Evolutionary conservation across 1,139 yeast genomes (phyloP), one percentile per base, ranked within the genome.

Genomic region (Hemisphaericaspora xylanilytica): DNA sequence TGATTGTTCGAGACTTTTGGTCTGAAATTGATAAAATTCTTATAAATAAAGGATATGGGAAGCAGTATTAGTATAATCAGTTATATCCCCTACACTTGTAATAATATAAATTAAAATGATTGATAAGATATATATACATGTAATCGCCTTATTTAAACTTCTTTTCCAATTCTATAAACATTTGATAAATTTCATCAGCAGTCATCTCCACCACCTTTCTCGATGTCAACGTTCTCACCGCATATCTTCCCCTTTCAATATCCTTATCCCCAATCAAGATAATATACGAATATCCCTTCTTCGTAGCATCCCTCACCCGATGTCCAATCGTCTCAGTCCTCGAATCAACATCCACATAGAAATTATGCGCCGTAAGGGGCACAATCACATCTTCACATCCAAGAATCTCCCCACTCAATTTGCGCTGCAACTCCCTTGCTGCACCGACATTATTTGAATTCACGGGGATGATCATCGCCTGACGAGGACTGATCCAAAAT

Each of bases 401-500:
- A 6, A 61, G 40, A 30, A 73, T 57, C 24, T 70, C 75, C 11
- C 89, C 87, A 36, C 80, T 75, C 28, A 83, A 61, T 37, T 56
- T 43, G 9, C 56, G 51, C 25, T 73, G 78, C 3, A 81, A 58
- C 15, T 68, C 60, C 35, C 70, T 62, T 1, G 95, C 92, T 42
- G 75, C 69, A 14, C 59, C 73, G 9, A 53, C 53, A 55, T 85
- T 88, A 5, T 68, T 55, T 5, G 70, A 74, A 39, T 84, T 82
- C 4, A 92, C 84, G 2, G 98, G 97, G 5, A 94, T 74, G 3
- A 92, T 75, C 32, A 85, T 71, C 0, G 94, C 95, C 59, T 92
- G 99, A 48, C 95, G 75, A n/a, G 98, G 97, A 45, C 85, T 87
- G 43, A 92, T 63, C 98, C 98, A 92, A 58, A 94, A 92, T 10